Percentiles rank a stretch among this genome's conserved stretches.
Conservation (phyloP, 306 rosid genomes). For the Calophaca sinica region DNA sequence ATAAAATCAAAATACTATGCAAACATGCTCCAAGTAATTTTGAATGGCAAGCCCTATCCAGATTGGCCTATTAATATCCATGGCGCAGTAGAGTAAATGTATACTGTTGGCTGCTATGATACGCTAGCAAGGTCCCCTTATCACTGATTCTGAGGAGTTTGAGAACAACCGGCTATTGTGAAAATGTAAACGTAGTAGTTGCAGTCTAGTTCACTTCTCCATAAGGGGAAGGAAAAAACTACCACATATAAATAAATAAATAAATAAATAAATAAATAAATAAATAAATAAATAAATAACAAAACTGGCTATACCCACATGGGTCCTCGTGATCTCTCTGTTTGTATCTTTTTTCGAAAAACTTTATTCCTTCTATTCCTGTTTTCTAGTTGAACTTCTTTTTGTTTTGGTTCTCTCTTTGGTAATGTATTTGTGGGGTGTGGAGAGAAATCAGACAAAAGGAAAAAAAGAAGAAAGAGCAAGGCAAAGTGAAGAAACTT, state of each 20-base stretch:
- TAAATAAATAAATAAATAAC: no score
- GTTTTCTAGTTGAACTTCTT: not conserved
- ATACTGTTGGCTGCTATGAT: slow-evolving; percentile 41
- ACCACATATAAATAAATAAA: not conserved
- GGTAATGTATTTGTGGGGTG: not conserved
- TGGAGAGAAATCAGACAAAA: not conserved
- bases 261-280: no score
- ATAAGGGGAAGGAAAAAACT: not conserved
- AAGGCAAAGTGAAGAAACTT: slow-evolving; percentile 41
- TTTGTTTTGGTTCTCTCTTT: not conserved
- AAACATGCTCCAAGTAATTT: no score
- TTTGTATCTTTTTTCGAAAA: slow-evolving; percentile 28
- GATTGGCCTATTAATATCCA: slow-evolving; percentile 20
- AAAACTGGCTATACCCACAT: slow-evolving; percentile 28
- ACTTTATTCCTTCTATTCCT: slow-evolving; percentile 42
- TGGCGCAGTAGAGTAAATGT: slow-evolving; percentile 34
- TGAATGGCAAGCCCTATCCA: slow-evolving; percentile 5
- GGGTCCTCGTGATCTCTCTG: slow-evolving; percentile 52
- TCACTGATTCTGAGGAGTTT: slow-evolving; percentile 36
- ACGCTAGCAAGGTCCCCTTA: slow-evolving; percentile 23
- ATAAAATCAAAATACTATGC: no score
- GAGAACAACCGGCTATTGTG: not conserved
- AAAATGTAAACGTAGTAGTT: not conserved
- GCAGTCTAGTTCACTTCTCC: not conserved
- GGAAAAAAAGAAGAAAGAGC: not conserved